phyloP scores from a whole-genome alignment of 495 filamentous ascomycete genomes.

The Antarctomyces pellizariae region DNA sequence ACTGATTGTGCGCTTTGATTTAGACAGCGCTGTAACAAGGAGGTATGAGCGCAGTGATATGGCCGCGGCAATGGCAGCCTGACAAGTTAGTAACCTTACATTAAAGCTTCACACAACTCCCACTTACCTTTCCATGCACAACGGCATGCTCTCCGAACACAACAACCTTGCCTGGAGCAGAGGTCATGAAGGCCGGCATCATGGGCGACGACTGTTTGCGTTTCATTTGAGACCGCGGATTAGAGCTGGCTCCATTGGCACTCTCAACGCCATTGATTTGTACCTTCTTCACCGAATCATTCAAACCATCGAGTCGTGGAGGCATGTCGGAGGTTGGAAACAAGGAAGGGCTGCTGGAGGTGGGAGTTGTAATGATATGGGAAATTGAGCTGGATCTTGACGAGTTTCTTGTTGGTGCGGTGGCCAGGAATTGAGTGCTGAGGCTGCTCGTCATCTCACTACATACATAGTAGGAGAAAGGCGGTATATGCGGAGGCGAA shows the following conservation, averaged over 20 bases:
- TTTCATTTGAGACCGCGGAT: too few species aligned
- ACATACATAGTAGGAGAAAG: too few species aligned
- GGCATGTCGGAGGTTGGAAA: conserved; percentile 8
- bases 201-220: conserved; percentile 32
- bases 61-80: conserved; percentile 80
- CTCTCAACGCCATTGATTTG: conserved; percentile 6
- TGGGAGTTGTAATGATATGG: conserved; percentile 7
- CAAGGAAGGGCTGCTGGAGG: conserved; percentile 7
- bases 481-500: too few species aligned
- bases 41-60: conserved; percentile 91
- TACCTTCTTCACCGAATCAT: background rate
- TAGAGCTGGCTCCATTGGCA: conserved; percentile 8
- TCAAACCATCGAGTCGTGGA: conserved; percentile 2
- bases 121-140: conserved; percentile 65
- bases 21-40: conserved; percentile 73
- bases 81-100: background rate
- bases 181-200: conserved; percentile 88
- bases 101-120: conserved; percentile 1
- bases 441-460: conserved; percentile 9
- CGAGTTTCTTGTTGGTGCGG: conserved; percentile 4
- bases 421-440: conserved; percentile 4
- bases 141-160: conserved; percentile 94
- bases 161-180: conserved; percentile 91
- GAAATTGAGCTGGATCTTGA: conserved; percentile 8
- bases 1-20: conserved; percentile 62